Conservation (phyloP, 2,329 filamentous ascomycete species). For the Neurospora sp. region DNA sequence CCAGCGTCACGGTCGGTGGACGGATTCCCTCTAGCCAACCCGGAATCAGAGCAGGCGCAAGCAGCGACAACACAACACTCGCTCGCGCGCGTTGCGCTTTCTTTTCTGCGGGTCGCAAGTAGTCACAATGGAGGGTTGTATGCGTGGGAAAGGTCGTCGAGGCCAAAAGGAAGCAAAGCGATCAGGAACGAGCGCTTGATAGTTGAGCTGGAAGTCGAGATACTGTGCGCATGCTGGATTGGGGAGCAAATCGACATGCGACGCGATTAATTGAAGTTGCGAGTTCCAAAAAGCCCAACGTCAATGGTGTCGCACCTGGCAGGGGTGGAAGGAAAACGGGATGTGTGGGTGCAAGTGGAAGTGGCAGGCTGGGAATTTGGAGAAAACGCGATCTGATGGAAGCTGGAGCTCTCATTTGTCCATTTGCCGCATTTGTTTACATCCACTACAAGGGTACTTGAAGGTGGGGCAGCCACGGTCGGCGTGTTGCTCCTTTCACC, state of each 20-base stretch:
- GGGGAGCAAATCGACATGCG: background rate
- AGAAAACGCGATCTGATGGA: background rate
- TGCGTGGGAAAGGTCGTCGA: background rate
- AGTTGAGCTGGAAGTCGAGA: background rate
- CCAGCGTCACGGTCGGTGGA: background rate
- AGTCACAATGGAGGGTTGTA: background rate
- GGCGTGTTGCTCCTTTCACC: background rate
- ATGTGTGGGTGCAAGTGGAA: background rate
- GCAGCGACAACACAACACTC: background rate
- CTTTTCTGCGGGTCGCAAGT: background rate
- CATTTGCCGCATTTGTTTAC: background rate
- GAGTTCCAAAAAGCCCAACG: background rate
- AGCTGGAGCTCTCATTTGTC: background rate
- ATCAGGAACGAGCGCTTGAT: background rate
- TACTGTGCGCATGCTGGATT: background rate
- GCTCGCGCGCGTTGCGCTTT: background rate
- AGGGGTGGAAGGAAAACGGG: background rate
- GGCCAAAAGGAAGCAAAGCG: background rate
- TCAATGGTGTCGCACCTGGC: background rate
- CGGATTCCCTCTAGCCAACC: background rate
- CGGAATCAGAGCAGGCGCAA: background rate
- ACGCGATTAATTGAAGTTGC: background rate
- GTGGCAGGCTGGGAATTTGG: background rate
- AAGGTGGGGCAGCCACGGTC: background rate
- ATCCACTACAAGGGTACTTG: background rate